A percentile compares a stretch with the other conserved stretches of the same genome.
Conservation (phyloP, 1,284 basidiomycete genomes). For the Wallemia ichthyophaga region DNA sequence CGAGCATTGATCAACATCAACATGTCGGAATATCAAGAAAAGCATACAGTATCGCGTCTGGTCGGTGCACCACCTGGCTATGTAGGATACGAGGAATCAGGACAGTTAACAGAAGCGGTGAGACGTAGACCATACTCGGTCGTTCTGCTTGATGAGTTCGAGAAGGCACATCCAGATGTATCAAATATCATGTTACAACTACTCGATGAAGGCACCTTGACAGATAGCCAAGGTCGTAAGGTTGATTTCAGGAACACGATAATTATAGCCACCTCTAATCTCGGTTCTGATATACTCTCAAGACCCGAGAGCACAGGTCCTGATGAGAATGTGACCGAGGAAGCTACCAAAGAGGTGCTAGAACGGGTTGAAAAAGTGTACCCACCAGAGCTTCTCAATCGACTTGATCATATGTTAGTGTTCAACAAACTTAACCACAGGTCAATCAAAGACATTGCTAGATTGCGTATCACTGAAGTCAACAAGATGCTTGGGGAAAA, state of each 20-base stretch:
- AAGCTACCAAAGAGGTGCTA: constrained; percentile 38
- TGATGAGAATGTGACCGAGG: constrained; percentile 33
- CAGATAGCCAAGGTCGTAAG: constrained; percentile 24
- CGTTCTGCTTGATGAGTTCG: constrained; percentile 55
- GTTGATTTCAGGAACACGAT: constrained; percentile 61
- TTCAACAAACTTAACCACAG: constrained; percentile 58
- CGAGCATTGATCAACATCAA: constrained; percentile 67
- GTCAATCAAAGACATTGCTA: constrained; percentile 46
- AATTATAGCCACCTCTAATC: constrained; percentile 76
- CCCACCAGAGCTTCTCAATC: constrained; percentile 68
- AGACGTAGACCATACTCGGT: constrained; percentile 52
- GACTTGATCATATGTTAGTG: constrained; percentile 55
- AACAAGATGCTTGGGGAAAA: constrained; percentile 31
- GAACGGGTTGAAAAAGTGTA: constrained; percentile 44
- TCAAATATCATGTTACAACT: constrained; percentile 74
- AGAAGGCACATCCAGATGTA: constrained; percentile 40
- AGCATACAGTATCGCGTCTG: constrained; percentile 61
- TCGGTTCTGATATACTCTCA: constrained; percentile 48
- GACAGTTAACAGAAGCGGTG: constrained; percentile 63
- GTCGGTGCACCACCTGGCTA: constrained; percentile 39
- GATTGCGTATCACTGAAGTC: constrained; percentile 41
- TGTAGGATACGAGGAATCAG: constrained; percentile 17
- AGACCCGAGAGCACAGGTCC: constrained; percentile 30
- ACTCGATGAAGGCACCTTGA: constrained; percentile 65
- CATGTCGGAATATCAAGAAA: constrained; percentile 75